Evolutionary conservation across 169 alveolate species (phyloP), one percentile per base, ranked within the genome.

Genomic region (Sarcocystis neurona): DNA sequence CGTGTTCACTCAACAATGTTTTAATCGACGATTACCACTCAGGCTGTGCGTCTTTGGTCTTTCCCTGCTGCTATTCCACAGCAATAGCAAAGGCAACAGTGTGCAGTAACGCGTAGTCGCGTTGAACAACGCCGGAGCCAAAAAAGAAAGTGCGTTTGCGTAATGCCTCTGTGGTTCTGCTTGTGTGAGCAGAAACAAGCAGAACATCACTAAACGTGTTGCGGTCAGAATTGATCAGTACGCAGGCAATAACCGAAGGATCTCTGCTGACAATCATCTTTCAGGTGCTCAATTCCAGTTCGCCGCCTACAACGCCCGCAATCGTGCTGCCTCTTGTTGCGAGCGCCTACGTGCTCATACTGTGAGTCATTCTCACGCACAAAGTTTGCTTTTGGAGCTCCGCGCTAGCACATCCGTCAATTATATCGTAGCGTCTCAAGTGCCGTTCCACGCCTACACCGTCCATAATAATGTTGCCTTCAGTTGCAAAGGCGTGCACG

Each of bases 321-420:
- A 56, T 72, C 37, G 82, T 39, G 0, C 58, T 72, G 34, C 82
- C 82, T 1, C 58, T 72, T 72, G 82, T 72, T 15, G 82, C 82
- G 5, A 8, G 56, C 6, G 82, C 82, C 82, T 72, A 72, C 82
- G 82, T 43, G 27, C 56, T 72, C 48, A 72, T 72, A 39, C 2
- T 72, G 82, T 72, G 20, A 32, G 82, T 20, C 39, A 8, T 53
- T 23, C 66, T 53, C 12, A 15, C 12, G 12, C 66, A 23, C 66
- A 53, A 53, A 15, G 66, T 53, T 12, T 12, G 66, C 66, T 53
- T 53, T 23, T 53, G 66, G 66, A 12, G 66, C 30, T 12, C 23
- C 12, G 66, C 66, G 66, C 23, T 53, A 53, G 30, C 12, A 53
- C 66, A 12, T 53, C 66, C 23, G 23, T 23, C 66, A 53, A 15